Percentiles rank a stretch among this genome's conserved stretches.
These are phyloP conservation scores for Arctium minus DNA, from an alignment of 129 eudicot genomes.

Conservation along the genomic window DNA sequence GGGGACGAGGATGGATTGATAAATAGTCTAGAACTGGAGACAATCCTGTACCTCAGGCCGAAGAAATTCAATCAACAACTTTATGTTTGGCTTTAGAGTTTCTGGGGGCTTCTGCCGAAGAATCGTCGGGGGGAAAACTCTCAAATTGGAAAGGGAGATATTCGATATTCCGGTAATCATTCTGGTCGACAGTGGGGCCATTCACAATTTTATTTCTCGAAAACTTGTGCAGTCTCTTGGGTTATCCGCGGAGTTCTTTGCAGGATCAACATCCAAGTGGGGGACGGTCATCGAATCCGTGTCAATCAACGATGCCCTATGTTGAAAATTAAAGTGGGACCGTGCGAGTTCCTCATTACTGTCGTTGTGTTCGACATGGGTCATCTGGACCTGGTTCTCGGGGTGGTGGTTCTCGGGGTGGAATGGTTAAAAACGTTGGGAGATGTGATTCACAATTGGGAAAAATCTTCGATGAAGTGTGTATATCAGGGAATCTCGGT, in stretches of 20 bases:
- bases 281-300: neutral
- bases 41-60: no score
- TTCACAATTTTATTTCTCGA: neutral
- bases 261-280: no score
- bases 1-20: no score
- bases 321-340: neutral
- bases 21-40: no score
- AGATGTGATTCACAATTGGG: neutral
- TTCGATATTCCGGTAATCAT: no score
- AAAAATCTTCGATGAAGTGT: neutral
- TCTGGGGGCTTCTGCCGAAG: no score
- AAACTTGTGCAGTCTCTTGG: neutral
- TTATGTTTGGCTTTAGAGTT: no score
- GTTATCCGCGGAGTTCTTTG: neutral
- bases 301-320: neutral
- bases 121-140: no score
- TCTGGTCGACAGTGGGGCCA: no score
- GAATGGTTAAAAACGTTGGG: neutral
- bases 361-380: neutral
- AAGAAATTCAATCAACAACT: no score
- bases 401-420: neutral
- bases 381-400: neutral
- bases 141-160: no score
- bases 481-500: neutral
- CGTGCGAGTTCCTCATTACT: neutral